Evolutionary conservation across 73 alveolate genomes (phyloP).

Genomic region (Paramecium pentaurelia): DNA sequence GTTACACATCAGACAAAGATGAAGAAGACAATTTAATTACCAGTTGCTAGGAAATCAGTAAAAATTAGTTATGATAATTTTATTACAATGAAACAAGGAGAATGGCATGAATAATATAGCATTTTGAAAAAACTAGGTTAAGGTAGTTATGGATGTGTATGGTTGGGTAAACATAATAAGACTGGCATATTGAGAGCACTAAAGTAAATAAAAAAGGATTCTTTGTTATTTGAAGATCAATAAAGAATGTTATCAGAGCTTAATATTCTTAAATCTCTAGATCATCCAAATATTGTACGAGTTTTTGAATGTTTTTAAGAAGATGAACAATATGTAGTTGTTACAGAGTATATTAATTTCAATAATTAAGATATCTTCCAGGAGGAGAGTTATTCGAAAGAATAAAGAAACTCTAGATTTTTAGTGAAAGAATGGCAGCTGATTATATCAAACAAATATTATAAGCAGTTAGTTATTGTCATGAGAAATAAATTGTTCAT

Average conservation of each 20-base stretch:
- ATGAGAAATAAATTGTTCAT: constrained; percentile 68
- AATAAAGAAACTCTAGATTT: constrained; percentile 57
- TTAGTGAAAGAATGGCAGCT: constrained; percentile 76
- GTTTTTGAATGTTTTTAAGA: constrained; percentile 65
- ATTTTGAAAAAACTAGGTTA: background rate
- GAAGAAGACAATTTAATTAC: background rate
- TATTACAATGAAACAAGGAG: constrained; percentile 10
- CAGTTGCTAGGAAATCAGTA: background rate
- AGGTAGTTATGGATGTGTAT: constrained; percentile 82
- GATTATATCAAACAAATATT: constrained; percentile 69
- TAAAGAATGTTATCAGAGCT: constrained; percentile 43
- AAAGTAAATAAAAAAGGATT: background rate
- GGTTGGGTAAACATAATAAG: constrained; percentile 79
- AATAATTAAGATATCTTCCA: background rate
- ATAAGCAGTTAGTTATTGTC: constrained; percentile 76
- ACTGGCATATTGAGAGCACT: constrained; percentile 57
- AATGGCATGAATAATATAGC: background rate
- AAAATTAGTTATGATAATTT: background rate
- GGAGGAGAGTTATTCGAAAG: constrained; percentile 83
- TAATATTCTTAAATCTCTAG: constrained; percentile 3
- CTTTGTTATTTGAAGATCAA: background rate
- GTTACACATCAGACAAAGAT: background rate
- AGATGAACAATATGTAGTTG: constrained; percentile 39
- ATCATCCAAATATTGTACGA: constrained; percentile 69
- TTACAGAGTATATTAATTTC: constrained; percentile 50